These are phyloP conservation scores for Pycnococcus provasolii DNA, from an alignment of 139 green algal genomes.

Conservation along the genomic window DNA sequence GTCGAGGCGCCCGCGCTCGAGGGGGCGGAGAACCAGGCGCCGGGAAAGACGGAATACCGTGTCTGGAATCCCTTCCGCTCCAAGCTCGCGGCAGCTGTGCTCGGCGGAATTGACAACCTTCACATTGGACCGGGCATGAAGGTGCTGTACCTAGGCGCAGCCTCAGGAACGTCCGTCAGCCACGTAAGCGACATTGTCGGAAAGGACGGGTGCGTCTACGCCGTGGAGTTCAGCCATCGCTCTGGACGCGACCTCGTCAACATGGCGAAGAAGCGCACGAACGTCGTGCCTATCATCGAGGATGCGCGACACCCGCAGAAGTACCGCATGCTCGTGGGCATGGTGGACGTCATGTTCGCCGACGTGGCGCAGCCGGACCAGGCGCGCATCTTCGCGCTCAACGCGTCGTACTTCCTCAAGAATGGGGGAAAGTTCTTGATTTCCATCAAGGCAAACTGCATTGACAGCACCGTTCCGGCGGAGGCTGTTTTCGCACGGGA, in stretches of 20 bases:
- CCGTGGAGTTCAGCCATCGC: conserved; percentile 97
- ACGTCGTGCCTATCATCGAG: conserved; percentile 99
- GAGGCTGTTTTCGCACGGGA: conserved; percentile 96
- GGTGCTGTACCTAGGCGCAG: conserved; percentile 89
- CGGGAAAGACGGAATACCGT: conserved; percentile 88
- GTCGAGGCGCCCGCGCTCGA: conserved; percentile 51
- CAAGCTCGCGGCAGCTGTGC: conserved; percentile 93
- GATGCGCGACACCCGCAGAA: conserved; percentile 91
- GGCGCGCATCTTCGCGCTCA: conserved; percentile 94
- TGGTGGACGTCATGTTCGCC: conserved; percentile 98
- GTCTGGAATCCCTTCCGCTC: conserved; percentile 99
- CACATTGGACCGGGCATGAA: conserved; percentile 87
- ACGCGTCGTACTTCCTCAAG: conserved; percentile 96
- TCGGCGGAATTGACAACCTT: conserved; percentile 98
- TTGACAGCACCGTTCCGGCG: conserved; percentile 92
- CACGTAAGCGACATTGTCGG: conserved; percentile 84
- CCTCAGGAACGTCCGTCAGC: conserved; percentile 80
- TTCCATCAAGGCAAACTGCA: conserved; percentile 98
- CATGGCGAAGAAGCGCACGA: conserved; percentile 99
- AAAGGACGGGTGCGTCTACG: conserved; percentile 89
- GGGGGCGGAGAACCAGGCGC: background rate
- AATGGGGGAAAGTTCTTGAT: conserved; percentile 96
- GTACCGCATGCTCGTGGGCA: conserved; percentile 99
- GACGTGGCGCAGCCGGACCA: conserved; percentile 87
- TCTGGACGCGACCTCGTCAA: conserved; percentile 93